Conservation (phyloP, 768 basidiomycete genomes). For the Leccinum fibrillosum region DNA sequence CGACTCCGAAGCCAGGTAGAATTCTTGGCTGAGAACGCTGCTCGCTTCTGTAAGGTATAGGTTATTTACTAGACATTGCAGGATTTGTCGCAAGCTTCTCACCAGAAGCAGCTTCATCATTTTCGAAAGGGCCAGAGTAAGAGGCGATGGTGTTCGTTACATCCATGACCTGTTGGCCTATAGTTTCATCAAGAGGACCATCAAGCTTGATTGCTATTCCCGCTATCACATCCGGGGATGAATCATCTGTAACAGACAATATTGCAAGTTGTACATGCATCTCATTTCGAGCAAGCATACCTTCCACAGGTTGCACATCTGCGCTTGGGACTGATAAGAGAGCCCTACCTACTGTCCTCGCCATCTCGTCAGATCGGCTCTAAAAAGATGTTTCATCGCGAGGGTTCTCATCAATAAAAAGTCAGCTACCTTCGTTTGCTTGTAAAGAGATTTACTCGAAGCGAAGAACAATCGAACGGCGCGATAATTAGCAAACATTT, state of each 20-base stretch:
- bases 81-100: not conserved
- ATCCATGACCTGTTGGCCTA: not conserved
- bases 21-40: not conserved
- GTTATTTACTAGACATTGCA: too few species aligned
- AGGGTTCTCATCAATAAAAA: too few species aligned
- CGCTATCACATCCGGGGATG: not conserved
- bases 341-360: too few species aligned
- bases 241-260: not conserved
- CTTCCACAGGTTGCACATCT: not conserved
- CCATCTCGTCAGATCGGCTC: too few species aligned
- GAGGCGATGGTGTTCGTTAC: not conserved
- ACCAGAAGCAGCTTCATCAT: slow-evolving; percentile 1
- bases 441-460: too few species aligned
- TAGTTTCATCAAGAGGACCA: slow-evolving; percentile 5
- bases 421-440: too few species aligned
- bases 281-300: not conserved
- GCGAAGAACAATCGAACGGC: too few species aligned
- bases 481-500: too few species aligned
- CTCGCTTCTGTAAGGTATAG: too few species aligned
- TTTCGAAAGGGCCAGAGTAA: not conserved
- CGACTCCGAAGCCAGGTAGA: slow-evolving; percentile 7
- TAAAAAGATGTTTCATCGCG: too few species aligned
- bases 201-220: slow-evolving; percentile 9
- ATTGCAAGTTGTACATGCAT: not conserved
- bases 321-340: slow-evolving; percentile 1